A percentile compares a stretch with the other conserved stretches of the same genome.
phyloP scores from a whole-genome alignment of 1,284 basidiomycete species.

The Veloporphyrellus conicus region DNA sequence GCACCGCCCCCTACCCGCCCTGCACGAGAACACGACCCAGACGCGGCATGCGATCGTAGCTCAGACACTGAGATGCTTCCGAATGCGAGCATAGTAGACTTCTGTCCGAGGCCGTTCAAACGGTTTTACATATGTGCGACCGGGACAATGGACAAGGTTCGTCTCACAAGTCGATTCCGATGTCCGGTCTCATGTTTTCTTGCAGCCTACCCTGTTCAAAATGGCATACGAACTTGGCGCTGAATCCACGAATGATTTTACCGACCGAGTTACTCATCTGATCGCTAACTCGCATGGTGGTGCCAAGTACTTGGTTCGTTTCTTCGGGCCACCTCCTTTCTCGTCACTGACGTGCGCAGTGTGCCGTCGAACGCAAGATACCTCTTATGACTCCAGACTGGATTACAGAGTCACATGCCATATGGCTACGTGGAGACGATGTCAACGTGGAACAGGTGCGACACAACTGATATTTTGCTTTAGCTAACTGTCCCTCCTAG shows the following conservation, averaged over 20 bases:
- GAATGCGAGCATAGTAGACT: slow-evolving; percentile 41
- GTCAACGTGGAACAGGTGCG: slow-evolving; percentile 54
- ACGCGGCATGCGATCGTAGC: slow-evolving; percentile 18
- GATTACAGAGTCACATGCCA: slow-evolving; percentile 62
- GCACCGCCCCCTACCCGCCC: slow-evolving; percentile 38
- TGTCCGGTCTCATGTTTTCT: not conserved
- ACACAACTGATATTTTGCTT: slow-evolving; percentile 21
- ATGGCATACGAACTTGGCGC: slow-evolving; percentile 76
- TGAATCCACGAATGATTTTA: slow-evolving; percentile 59
- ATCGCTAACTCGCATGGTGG: slow-evolving; percentile 66
- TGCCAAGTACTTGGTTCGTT: slow-evolving; percentile 67
- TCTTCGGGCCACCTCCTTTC: not conserved
- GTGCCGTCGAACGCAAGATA: slow-evolving; percentile 68
- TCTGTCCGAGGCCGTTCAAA: slow-evolving; percentile 63
- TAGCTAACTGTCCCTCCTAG: slow-evolving; percentile 32
- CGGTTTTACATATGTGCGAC: slow-evolving; percentile 67
- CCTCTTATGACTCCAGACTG: slow-evolving; percentile 71
- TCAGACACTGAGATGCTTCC: slow-evolving; percentile 33
- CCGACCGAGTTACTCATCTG: slow-evolving; percentile 77
- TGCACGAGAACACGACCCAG: not conserved
- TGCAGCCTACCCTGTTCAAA: slow-evolving; percentile 62
- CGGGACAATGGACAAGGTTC: slow-evolving; percentile 64
- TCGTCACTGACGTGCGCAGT: slow-evolving; percentile 40
- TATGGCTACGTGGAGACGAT: slow-evolving; percentile 75
- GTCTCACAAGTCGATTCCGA: slow-evolving; percentile 13